Conservation (phyloP, 2,329 filamentous ascomycete species). For the Apiospora arundinis region DNA sequence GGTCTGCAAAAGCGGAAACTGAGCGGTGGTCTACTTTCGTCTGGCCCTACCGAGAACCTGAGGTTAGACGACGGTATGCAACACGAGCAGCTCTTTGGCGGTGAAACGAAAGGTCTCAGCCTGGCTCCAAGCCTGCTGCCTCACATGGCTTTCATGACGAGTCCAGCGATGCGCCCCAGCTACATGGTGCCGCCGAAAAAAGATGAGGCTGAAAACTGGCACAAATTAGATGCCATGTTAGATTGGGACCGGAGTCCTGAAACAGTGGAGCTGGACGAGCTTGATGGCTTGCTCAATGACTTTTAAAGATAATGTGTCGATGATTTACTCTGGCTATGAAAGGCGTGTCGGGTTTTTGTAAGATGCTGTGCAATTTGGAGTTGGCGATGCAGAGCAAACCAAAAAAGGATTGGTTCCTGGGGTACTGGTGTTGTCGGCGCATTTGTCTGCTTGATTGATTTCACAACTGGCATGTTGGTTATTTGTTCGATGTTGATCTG, state of each 20-base stretch:
- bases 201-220: slow-evolving; percentile 51
- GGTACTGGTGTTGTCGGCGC: slow-evolving; percentile 9
- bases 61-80: slow-evolving; percentile 50
- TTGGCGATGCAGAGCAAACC: slow-evolving; percentile 8
- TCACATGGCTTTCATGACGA: slow-evolving; percentile 55
- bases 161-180: slow-evolving; percentile 61
- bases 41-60: slow-evolving; percentile 43
- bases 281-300: slow-evolving; percentile 83
- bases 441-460: neutral
- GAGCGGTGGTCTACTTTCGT: slow-evolving; percentile 49
- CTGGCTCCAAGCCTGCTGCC: slow-evolving; percentile 41
- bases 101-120: slow-evolving; percentile 44
- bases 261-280: slow-evolving; percentile 89
- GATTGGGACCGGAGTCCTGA: slow-evolving; percentile 80
- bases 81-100: slow-evolving; percentile 62
- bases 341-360: slow-evolving; percentile 1
- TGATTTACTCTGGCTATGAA: slow-evolving; percentile 12
- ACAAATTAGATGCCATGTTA: slow-evolving; percentile 50
- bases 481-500: neutral
- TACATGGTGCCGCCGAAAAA: slow-evolving; percentile 51
- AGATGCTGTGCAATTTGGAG: slow-evolving; percentile 1
- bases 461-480: slow-evolving; percentile 1
- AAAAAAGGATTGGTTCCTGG: slow-evolving; percentile 10
- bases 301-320: slow-evolving; percentile 55
- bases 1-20: slow-evolving; percentile 75